These are phyloP conservation scores for Ascochyta rabiei DNA, from an alignment of 2,329 filamentous ascomycete species.

Conservation along the genomic window DNA sequence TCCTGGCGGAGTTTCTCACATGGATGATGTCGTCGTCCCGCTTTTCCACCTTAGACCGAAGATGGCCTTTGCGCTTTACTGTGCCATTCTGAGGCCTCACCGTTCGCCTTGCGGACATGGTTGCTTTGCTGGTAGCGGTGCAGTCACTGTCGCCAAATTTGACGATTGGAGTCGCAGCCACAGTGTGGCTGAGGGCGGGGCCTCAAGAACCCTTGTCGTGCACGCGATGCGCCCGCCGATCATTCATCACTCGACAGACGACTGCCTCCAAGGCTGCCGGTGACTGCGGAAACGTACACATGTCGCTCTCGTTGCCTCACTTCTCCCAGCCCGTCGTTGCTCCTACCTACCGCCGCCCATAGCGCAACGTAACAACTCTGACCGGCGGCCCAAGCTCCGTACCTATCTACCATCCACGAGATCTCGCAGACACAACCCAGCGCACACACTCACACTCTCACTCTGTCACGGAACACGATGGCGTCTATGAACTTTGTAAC, in stretches of 20 bases:
- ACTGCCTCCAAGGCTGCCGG: constrained; percentile 15
- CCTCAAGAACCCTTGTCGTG: constrained; percentile 27
- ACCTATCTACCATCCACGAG: constrained; percentile 15
- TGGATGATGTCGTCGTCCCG: constrained; percentile 64
- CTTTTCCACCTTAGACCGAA: constrained; percentile 34
- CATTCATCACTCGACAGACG: constrained; percentile 12
- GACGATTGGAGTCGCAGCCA: constrained; percentile 21
- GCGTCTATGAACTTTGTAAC: constrained; percentile 90
- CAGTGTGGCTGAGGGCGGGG: constrained; percentile 31
- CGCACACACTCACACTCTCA: constrained; percentile 7
- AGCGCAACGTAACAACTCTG: constrained; percentile 10
- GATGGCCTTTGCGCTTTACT: constrained; percentile 19
- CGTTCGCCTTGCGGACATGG: constrained; percentile 19
- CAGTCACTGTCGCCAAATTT: constrained; percentile 10
- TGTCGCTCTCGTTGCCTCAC: constrained; percentile 14
- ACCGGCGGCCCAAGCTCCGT: constrained; percentile 26
- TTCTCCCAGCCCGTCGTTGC: constrained; percentile 2
- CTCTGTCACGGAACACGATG: constrained; percentile 12
- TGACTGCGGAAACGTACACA: constrained; percentile 16
- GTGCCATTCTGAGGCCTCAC: constrained; percentile 20
- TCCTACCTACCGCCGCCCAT: constrained; percentile 16
- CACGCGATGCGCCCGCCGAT: constrained; percentile 18
- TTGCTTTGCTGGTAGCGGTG: constrained; percentile 4
- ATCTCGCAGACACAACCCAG: constrained; percentile 9
- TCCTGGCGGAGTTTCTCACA: constrained; percentile 47